Percentiles rank a stretch among this genome's conserved stretches.
Conservation (phyloP, 2,329 filamentous ascomycete genomes). For the Phaeoacremonium minimum region DNA sequence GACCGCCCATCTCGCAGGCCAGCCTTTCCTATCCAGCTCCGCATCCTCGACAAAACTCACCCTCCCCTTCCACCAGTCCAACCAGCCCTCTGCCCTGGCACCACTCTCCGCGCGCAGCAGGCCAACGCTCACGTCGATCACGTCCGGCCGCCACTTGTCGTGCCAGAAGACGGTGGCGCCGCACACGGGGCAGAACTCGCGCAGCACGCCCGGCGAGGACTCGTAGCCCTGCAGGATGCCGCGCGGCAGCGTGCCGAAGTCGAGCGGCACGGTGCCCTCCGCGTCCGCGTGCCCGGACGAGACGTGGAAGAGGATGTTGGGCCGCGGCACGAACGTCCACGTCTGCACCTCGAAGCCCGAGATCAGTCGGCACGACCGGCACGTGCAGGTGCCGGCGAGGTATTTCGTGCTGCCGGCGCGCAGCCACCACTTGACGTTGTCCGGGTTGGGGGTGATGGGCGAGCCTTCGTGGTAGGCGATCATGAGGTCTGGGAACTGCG, state of each 20-base stretch:
- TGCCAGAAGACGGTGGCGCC: slow-evolving; percentile 64
- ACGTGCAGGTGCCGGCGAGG: slow-evolving; percentile 56
- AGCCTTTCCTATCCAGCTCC: slow-evolving; percentile 19
- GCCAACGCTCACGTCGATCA: slow-evolving; percentile 63
- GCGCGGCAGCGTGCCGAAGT: slow-evolving; percentile 27
- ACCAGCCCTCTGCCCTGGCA: slow-evolving; percentile 50
- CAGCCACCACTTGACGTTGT: slow-evolving; percentile 58
- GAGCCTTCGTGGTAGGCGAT: slow-evolving; percentile 37
- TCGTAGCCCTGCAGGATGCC: slow-evolving; percentile 46
- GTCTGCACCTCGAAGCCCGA: slow-evolving; percentile 60
- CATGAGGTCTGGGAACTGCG: slow-evolving; percentile 49
- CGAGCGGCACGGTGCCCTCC: slow-evolving; percentile 16
- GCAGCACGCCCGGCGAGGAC: slow-evolving; percentile 47
- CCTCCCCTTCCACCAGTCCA: slow-evolving; percentile 56
- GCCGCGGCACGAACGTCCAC: slow-evolving; percentile 62
- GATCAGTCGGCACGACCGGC: slow-evolving; percentile 55
- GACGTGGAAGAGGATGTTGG: slow-evolving; percentile 46
- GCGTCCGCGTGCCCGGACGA: neutral
- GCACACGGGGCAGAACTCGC: slow-evolving; percentile 60
- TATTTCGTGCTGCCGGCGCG: slow-evolving; percentile 42
- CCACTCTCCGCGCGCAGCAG: slow-evolving; percentile 47
- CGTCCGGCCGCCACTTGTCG: slow-evolving; percentile 41
- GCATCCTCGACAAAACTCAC: slow-evolving; percentile 58
- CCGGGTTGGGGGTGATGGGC: slow-evolving; percentile 32
- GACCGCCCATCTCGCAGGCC: slow-evolving; percentile 17